Evolutionary conservation across 2,329 filamentous ascomycete genomes (phyloP).

Genomic region (Aspergillus hortae): DNA sequence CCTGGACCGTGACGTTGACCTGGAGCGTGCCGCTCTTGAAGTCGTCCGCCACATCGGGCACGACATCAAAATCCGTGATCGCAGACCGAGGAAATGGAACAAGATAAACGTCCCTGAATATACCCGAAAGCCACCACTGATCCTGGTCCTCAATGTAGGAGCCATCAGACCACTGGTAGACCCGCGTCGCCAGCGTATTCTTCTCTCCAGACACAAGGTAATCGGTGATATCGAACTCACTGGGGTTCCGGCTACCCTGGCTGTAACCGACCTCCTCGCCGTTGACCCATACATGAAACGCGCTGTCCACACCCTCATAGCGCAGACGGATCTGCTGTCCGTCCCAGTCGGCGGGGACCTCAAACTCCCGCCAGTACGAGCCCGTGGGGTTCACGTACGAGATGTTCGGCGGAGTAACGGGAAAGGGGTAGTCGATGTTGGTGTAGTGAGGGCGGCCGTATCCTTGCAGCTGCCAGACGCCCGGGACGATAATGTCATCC

Average conservation of each 20-base stretch:
- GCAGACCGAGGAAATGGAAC: constrained; percentile 51
- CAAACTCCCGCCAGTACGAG: constrained; percentile 57
- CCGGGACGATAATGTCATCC: constrained; percentile 56
- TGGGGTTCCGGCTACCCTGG: constrained; percentile 65
- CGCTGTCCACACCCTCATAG: constrained; percentile 70
- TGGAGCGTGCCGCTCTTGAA: constrained; percentile 35
- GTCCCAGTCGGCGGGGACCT: constrained; percentile 50
- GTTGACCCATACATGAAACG: constrained; percentile 68
- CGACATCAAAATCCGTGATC: neutral
- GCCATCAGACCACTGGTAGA: constrained; percentile 68
- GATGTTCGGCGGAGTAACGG: constrained; percentile 61
- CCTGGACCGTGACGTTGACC: constrained; percentile 34
- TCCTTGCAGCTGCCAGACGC: constrained; percentile 68
- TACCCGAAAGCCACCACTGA: constrained; percentile 65
- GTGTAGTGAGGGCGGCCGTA: constrained; percentile 67
- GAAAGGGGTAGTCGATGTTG: constrained; percentile 64
- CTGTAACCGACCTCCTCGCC: constrained; percentile 63
- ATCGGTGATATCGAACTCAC: constrained; percentile 64
- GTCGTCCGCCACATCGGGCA: constrained; percentile 35
- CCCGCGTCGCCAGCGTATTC: constrained; percentile 55
- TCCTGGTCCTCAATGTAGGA: constrained; percentile 68
- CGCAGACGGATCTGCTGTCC: constrained; percentile 59
- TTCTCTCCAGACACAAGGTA: constrained; percentile 49
- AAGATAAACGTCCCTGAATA: constrained; percentile 65
- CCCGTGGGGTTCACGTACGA: constrained; percentile 64